These are phyloP conservation scores for Gymnopus androsaceus DNA, from an alignment of 1,284 basidiomycete species.

Conservation along the genomic window DNA sequence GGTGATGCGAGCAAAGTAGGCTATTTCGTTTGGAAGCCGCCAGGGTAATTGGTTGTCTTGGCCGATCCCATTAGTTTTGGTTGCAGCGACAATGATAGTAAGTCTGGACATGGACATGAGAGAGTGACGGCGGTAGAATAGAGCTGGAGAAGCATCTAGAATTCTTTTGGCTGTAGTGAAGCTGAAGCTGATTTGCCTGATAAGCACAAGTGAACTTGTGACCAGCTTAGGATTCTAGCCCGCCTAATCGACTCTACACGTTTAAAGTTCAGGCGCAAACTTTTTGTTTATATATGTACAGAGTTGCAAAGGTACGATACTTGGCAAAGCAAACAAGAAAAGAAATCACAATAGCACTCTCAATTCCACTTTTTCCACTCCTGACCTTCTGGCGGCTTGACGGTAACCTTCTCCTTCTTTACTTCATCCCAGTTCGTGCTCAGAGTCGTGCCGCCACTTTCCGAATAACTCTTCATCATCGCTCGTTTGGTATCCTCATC, in stretches of 20 bases:
- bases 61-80: slow-evolving; percentile 88
- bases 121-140: neutral
- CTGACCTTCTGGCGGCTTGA: slow-evolving; percentile 81
- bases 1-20: slow-evolving; percentile 88
- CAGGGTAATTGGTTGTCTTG: slow-evolving; percentile 80
- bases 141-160: neutral
- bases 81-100: slow-evolving; percentile 93
- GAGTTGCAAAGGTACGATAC: neutral
- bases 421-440: slow-evolving; percentile 95
- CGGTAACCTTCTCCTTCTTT: slow-evolving; percentile 62
- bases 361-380: slow-evolving; percentile 69
- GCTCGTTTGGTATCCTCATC: slow-evolving; percentile 88
- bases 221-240: neutral
- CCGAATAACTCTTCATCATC: slow-evolving; percentile 95
- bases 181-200: neutral
- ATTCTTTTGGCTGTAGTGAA: too few species aligned
- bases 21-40: slow-evolving; percentile 88
- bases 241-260: too few species aligned
- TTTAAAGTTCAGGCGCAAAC: neutral
- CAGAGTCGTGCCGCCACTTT: slow-evolving; percentile 89
- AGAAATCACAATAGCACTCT: too few species aligned
- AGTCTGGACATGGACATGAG: slow-evolving; percentile 51
- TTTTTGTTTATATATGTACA: neutral
- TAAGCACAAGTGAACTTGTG: slow-evolving; percentile 1
- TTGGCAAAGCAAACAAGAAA: neutral